Base-by-base conservation (phyloP, 768 basidiomycete species). In the Xanthoconium stramineum region DNA sequence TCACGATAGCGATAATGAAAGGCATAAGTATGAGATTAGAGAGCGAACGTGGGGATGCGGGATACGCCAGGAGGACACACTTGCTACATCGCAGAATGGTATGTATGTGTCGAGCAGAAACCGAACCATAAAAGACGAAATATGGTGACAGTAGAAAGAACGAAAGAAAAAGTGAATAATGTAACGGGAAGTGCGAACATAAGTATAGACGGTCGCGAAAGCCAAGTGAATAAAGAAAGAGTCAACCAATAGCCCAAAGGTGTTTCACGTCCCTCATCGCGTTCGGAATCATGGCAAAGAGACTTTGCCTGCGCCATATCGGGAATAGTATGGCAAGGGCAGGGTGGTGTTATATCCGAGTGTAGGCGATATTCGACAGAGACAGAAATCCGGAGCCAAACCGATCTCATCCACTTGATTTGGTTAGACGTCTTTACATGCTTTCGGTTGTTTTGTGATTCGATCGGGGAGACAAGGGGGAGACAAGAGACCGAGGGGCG, bases 171-270 rank as follows among this genome's bases (percentile, higher is more conserved):
- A 65, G 67, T 64, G 59, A 50, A 67, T 68, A 73, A 69, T 36
- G 63, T 65, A 68, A 59, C 54, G 58, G 52, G 30, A 65, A 58
- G 54, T 59, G 64, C 8, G 40, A 64, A 67, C 30, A 33, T 52
- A 69, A 69, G 59, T 61, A 69, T 62, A 43, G 60, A 68, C 65
- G 20, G 24, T 65, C 57, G 57, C 59, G 68, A 70, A 75, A 65
- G 70, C 59, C 68, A 72, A 77, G 72, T 69, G 68, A 76, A 79
- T 79, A 80, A 80, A 78, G 72, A 79, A 72, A 63, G 70, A 69
- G 73, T 76, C 81, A 84, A 83, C 81, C 80, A 83, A 83, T 76
- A 83, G 80, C 83, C 81, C 80, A 81, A 80, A 57, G 57, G 61
- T 62, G 61, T 60, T 58, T 62, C 66, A 60, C 64, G 60, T 59